Conservation (phyloP, 257 asterid species). For the Gentiana macrophylla region DNA sequence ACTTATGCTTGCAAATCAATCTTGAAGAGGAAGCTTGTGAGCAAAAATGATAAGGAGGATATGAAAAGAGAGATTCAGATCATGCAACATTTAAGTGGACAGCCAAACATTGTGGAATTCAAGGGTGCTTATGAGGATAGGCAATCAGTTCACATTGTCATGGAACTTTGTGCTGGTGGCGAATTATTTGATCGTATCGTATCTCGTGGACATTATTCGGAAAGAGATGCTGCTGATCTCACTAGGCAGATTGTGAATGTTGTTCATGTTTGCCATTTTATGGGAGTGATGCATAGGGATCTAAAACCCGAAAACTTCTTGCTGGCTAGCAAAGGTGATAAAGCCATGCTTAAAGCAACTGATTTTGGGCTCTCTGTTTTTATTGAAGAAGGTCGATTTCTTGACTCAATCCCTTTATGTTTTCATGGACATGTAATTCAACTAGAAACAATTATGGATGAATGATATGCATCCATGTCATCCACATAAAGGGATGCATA, state of each 20-base stretch:
- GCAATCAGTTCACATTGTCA: slow-evolving; percentile 59
- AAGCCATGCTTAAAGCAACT: slow-evolving; percentile 65
- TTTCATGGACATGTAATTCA: neutral
- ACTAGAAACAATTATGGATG: too few species aligned
- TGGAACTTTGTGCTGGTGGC: slow-evolving; percentile 86
- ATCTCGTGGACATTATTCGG: slow-evolving; percentile 78
- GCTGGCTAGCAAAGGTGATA: slow-evolving; percentile 58
- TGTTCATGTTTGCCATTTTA: slow-evolving; percentile 73
- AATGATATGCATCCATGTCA: too few species aligned
- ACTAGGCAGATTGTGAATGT: slow-evolving; percentile 81
- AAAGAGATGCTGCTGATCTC: slow-evolving; percentile 61
- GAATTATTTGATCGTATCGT: slow-evolving; percentile 75
- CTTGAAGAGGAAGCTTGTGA: slow-evolving; percentile 68
- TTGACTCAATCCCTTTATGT: neutral
- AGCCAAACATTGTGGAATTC: slow-evolving; percentile 72
- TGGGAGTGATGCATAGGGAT: slow-evolving; percentile 94
- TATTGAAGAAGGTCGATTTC: slow-evolving; percentile 62
- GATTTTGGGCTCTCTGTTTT: slow-evolving; percentile 87
- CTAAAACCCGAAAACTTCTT: slow-evolving; percentile 89
- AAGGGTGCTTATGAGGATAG: slow-evolving; percentile 77
- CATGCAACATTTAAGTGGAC: slow-evolving; percentile 83
- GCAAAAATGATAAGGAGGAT: slow-evolving; percentile 62
- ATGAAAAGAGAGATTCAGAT: slow-evolving; percentile 74
- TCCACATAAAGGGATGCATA: neutral
- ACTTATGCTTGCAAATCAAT: slow-evolving; percentile 70